These are phyloP conservation scores for Helenozyma rhizophorensis DNA, from an alignment of 805 yeast species.

Conservation along the genomic window DNA sequence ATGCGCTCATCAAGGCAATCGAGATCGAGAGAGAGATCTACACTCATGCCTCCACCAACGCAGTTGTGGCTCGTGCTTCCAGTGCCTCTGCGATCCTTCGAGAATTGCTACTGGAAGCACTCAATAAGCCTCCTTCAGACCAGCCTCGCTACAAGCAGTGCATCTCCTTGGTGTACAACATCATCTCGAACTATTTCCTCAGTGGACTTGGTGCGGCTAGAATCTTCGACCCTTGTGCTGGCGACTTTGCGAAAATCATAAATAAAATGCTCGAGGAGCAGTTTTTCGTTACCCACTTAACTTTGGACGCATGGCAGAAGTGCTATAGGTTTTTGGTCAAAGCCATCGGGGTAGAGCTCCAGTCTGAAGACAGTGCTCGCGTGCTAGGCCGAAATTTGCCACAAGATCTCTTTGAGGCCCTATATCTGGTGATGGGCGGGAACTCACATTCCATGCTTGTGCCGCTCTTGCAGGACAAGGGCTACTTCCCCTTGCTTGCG, in stretches of 20 bases:
- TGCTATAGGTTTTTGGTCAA: conserved; percentile 21
- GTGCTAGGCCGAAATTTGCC: conserved; percentile 1
- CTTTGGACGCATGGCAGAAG: conserved; percentile 23
- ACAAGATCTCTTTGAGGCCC: conserved; percentile 21
- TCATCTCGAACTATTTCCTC: conserved; percentile 17
- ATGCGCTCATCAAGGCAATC: conserved; percentile 23
- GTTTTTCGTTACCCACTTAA: conserved; percentile 30
- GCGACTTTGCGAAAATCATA: conserved; percentile 23
- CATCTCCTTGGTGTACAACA: conserved; percentile 13
- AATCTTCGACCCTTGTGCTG: conserved; percentile 18
- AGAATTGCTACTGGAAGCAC: conserved; percentile 13
- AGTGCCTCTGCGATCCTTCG: conserved; percentile 30
- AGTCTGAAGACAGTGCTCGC: too few relatives aligned
- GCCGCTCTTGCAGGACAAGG: conserved; percentile 13
- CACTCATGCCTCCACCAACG: conserved; percentile 19
- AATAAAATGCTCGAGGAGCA: conserved; percentile 18
- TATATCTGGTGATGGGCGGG: conserved; percentile 22
- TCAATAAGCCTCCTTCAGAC: conserved; percentile 11
- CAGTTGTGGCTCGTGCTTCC: conserved; percentile 26
- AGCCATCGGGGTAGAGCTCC: conserved; percentile 12
- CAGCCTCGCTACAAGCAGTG: conserved; percentile 21
- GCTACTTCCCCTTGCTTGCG: conserved; percentile 17
- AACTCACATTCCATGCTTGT: conserved; percentile 13
- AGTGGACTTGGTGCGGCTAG: conserved; percentile 7
- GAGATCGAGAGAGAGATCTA: conserved; percentile 34